These are phyloP conservation scores for Saturnispora dispora DNA, from an alignment of 805 yeast genomes.

Conservation along the genomic window DNA sequence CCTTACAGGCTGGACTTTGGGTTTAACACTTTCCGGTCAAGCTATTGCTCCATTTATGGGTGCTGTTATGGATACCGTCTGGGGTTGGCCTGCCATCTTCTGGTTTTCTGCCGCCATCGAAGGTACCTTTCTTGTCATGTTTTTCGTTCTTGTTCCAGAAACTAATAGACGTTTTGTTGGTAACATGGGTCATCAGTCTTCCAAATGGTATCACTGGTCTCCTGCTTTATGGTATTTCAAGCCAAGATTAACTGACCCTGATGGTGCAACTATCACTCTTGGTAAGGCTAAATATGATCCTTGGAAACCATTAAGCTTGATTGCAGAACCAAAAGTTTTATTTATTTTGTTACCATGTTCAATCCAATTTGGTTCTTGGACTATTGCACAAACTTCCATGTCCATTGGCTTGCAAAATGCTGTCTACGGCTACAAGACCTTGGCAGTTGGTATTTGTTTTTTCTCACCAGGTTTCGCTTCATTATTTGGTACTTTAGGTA, in stretches of 20 bases:
- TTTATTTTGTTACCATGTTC: constrained; percentile 46
- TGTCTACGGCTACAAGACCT: constrained; percentile 41
- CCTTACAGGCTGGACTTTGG: constrained; percentile 55
- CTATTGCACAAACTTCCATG: constrained; percentile 56
- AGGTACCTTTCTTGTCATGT: constrained; percentile 32
- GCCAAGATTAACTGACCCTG: constrained; percentile 17
- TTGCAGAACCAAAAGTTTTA: constrained; percentile 26
- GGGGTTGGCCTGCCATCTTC: constrained; percentile 72
- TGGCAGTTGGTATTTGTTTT: constrained; percentile 61
- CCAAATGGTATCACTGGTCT: constrained; percentile 30
- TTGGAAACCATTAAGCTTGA: constrained; percentile 18
- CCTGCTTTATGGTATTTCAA: constrained; percentile 32
- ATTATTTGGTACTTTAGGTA: constrained; percentile 45
- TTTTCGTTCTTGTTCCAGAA: constrained; percentile 54
- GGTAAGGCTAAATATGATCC: constrained; percentile 21
- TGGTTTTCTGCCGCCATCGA: constrained; percentile 66
- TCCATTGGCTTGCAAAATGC: constrained; percentile 42
- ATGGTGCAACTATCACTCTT: neutral
- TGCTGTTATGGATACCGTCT: constrained; percentile 40
- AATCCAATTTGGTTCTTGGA: constrained; percentile 61
- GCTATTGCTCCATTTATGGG: constrained; percentile 72
- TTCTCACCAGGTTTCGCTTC: constrained; percentile 69
- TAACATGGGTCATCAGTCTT: constrained; percentile 58
- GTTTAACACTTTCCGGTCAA: constrained; percentile 61
- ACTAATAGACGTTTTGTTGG: constrained; percentile 68